phyloP scores from a whole-genome alignment of 176 grass and related monocot species.

The Saccharum spontaneum region DNA sequence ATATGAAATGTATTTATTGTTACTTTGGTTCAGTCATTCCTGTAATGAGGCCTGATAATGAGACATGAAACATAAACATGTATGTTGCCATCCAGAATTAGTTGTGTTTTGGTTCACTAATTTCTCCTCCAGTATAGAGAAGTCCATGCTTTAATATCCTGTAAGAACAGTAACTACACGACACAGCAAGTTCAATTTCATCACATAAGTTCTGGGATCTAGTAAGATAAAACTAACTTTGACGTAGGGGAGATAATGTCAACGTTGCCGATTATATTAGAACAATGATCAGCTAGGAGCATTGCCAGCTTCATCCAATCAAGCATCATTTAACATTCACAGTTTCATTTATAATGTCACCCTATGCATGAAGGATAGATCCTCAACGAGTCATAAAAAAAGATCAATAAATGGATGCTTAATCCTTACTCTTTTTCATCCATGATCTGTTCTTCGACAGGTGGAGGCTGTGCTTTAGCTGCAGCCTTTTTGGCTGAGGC shows the following conservation, averaged over 20 bases:
- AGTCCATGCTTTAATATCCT: not conserved
- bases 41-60: not conserved
- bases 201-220: not conserved
- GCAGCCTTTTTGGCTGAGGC: conserved; percentile 58
- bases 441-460: conserved; percentile 78
- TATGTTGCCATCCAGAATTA: not conserved
- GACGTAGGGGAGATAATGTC: not conserved
- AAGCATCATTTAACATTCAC: not conserved
- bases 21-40: too few species aligned
- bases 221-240: not conserved
- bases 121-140: not conserved
- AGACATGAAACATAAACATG: not conserved
- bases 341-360: conserved; percentile 5
- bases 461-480: conserved; percentile 61
- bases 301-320: not conserved
- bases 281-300: not conserved
- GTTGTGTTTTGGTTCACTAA: not conserved
- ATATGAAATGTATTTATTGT: too few species aligned
- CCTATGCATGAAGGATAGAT: not conserved
- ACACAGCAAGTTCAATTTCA: not conserved
- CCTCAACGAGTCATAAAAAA: not conserved
- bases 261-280: not conserved
- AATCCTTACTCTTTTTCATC: conserved; percentile 86
- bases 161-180: not conserved
- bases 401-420: not conserved